Evolutionary conservation across 768 basidiomycete genomes (phyloP).

Genomic region (Pholiota molesta): DNA sequence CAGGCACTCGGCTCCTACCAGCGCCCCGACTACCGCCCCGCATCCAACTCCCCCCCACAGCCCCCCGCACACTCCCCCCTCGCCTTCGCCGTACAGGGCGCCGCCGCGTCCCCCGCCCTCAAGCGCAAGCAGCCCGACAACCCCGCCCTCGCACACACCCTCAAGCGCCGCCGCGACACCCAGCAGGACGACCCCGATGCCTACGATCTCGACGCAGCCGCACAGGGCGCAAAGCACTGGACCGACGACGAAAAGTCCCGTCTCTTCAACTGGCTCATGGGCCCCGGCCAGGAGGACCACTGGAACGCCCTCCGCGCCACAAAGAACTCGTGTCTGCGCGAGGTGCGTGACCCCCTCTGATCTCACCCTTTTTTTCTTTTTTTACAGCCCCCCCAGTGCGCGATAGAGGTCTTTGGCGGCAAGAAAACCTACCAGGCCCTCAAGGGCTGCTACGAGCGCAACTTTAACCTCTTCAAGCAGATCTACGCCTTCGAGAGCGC

Average conservation of each 20-base stretch:
- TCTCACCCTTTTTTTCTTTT: slow-evolving; percentile 2
- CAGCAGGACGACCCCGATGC: slow-evolving; percentile 38
- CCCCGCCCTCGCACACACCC: slow-evolving; percentile 31
- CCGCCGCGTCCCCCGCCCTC: slow-evolving; percentile 39
- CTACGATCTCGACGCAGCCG: slow-evolving; percentile 50
- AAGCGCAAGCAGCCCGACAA: slow-evolving; percentile 58
- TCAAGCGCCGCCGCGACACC: slow-evolving; percentile 51
- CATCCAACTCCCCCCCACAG: slow-evolving; percentile 42
- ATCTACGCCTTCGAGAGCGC: slow-evolving; percentile 73
- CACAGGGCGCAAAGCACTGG: slow-evolving; percentile 80
- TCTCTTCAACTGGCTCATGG: slow-evolving; percentile 82
- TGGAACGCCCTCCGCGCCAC: slow-evolving; percentile 79
- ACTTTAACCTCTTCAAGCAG: slow-evolving; percentile 84
- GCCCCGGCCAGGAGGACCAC: slow-evolving; percentile 67
- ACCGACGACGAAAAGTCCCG: slow-evolving; percentile 82
- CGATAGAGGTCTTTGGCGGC: slow-evolving; percentile 66
- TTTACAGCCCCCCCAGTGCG: slow-evolving; percentile 51
- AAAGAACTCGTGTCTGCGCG: slow-evolving; percentile 82
- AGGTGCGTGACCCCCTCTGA: slow-evolving; percentile 44
- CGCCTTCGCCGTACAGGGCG: slow-evolving; percentile 36
- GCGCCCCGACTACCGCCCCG: slow-evolving; percentile 38
- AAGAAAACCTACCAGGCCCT: slow-evolving; percentile 85
- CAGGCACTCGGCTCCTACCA: slow-evolving; percentile 61
- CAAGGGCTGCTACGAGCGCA: slow-evolving; percentile 85
- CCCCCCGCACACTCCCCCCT: slow-evolving; percentile 38